These are phyloP conservation scores for Annulohypoxylon nitens DNA, from an alignment of 495 filamentous ascomycete species.

Conservation along the genomic window DNA sequence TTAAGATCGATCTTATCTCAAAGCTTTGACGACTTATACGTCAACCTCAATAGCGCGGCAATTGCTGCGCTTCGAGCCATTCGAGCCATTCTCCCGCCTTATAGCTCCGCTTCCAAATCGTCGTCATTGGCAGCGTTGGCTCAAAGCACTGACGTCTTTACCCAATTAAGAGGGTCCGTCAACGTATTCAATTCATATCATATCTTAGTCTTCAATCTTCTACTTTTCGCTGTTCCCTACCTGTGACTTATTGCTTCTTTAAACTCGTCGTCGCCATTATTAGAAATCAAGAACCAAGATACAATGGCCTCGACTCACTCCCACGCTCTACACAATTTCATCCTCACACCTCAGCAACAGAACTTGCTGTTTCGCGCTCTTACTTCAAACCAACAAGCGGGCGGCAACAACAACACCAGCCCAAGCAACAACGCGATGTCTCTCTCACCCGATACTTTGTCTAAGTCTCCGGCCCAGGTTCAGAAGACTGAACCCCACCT, in stretches of 20 bases:
- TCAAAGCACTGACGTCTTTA: constrained; percentile 27
- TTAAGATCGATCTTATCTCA: constrained; percentile 26
- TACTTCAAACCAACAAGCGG: constrained; percentile 73
- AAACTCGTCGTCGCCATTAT: constrained; percentile 40
- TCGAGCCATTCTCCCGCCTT: constrained; percentile 15
- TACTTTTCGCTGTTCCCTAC: constrained; percentile 13
- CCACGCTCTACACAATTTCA: constrained; percentile 58
- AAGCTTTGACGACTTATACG: constrained; percentile 29
- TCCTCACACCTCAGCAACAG: constrained; percentile 87
- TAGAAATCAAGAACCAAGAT: constrained; percentile 53
- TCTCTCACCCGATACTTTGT: constrained; percentile 66
- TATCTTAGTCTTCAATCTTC: constrained; percentile 5
- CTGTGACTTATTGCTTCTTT: constrained; percentile 35
- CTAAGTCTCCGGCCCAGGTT: constrained; percentile 65
- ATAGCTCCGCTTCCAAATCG: constrained; percentile 25
- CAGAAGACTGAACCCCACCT: constrained; percentile 32
- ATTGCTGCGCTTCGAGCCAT: constrained; percentile 40
- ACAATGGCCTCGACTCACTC: constrained; percentile 61
- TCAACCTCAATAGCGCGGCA: constrained; percentile 38
- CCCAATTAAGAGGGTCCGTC: constrained; percentile 36
- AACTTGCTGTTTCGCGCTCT: constrained; percentile 89
- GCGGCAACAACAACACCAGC: constrained; percentile 39
- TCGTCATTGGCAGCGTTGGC: constrained; percentile 28
- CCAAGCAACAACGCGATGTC: constrained; percentile 56
- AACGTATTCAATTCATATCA: constrained; percentile 31